Evolutionary conservation across 306 rosid species (phyloP), one percentile per base, ranked within the genome.

Genomic region (Carpinus viminea): DNA sequence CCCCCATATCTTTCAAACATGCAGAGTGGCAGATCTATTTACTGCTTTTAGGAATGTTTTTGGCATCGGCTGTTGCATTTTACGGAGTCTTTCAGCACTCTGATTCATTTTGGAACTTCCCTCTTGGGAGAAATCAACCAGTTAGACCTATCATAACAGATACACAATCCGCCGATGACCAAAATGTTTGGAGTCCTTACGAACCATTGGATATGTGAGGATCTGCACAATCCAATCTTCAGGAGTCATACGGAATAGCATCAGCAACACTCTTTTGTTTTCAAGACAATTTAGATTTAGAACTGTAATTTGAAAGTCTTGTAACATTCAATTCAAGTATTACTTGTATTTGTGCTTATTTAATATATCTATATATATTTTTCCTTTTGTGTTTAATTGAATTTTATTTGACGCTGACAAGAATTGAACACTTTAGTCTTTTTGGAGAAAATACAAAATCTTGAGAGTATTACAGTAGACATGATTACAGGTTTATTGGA

Each of bases 21-120:
- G 91, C 99, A 95, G 99, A 95, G 85, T 93, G 99, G 99, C 99
- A 95, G 92, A 93, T 95, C 79, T 95, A 95, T 82, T 4, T 86
- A 91, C 74, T 95, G 70, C 97, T 95, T 73, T 18, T 91, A 65
- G 92, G 88, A 72, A 79, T 95, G 66, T 91, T 95, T 81, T 73
- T 89, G 78, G 93, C 90, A 12, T 95, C 99, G 4, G 94, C 91
- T 13, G 45, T 91, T 24, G 86, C 82, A 5, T 95, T 95, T 68
- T 95, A 95, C 87, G 79, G 91, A 53, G 93, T 95, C 87, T 91
- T 91, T 17, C 86, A 93, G 90, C 91, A 92, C 81, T 92, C 98
- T 0, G 98, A 95, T 81, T 85, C 95, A 5, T 95, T 95, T 83
- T 95, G 99, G 99, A 84, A 90, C 50, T 88, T 95, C 70, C 99